Evolutionary conservation across 2,329 filamentous ascomycete genomes (phyloP), one percentile per base, ranked within the genome.

Genomic region (Samsoniella hepiali): DNA sequence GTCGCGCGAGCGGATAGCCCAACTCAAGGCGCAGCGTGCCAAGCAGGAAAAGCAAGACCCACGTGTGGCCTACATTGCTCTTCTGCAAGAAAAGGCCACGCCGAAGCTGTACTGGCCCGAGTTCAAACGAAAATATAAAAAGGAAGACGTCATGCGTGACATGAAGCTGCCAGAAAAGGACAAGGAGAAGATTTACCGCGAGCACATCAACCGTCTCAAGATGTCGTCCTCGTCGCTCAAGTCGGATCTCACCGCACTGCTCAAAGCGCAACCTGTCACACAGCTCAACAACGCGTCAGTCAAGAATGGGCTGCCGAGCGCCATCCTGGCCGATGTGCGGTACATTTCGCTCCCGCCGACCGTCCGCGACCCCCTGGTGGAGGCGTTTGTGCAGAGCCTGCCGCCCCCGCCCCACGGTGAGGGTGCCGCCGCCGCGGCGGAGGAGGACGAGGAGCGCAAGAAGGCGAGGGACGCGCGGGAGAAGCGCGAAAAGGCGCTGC

Each of bases 81-180:
- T 99, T 67, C 80, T 99, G 36, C 87, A 94, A 67, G 85, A 89
- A 56, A 85, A 92, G 68, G 94, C 93, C 0, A 95, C 89, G 0
- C 89, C 91, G 0, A 98, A 97, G 77, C 82, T 99, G 1, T 99
- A 96, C 80, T 99, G 95, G 95, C 89, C 91, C 0, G 95, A 99
- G 73, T 99, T 99, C 77, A 92, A 91, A 70, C 84, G 95, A 40
- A 99, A 97, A 73, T 95, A 87, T 76, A 90, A 89, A 68, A 93
- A 90, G 67, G 93, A 96, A 67, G 76, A 84, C 0, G 84, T 88
- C 59, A 93, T 99, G 90, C 90, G 88, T 65, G 90, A 94, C 64
- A 79, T 85, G 36, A 84, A 82, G 58, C 80, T 93, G 31, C 78
- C 81, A 40, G 91, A 94, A 70, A 91, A 89, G 73, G 91, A 94